Base-by-base conservation (phyloP, 257 asterid genomes). In the Rauvolfia tetraphylla region DNA sequence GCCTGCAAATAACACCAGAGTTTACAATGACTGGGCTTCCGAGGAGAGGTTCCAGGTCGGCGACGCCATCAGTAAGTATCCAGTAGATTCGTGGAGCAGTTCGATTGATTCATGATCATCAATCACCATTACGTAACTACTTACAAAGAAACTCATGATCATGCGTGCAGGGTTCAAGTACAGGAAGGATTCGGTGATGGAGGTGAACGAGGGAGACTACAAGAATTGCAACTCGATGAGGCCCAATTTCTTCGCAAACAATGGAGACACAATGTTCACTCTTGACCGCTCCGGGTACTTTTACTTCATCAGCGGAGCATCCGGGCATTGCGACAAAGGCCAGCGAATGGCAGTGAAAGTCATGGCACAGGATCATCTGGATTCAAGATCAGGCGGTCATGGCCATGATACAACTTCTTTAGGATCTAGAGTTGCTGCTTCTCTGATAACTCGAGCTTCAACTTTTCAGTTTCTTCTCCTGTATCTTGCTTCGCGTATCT, bases 131-230 rank as follows among this genome's bases (percentile, higher is more conserved):
- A 41, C 0, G 44, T 41, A 41, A 2, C 3, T 3, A 41, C 44
- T 41, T 44, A 44, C 8, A 7, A 7, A 44, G n/a, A n/a, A n/a
- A n/a, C 51, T 46, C 11, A 49, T 2, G 11, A 13, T 53, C 3
- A 17, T 67, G 25, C 3, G 2, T 74, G 59, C 49, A 91, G 97
- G 87, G 75, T 92, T 92, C 81, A 83, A 81, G 70, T 92, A 90
- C 88, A 83, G 73, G 87, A 92, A 89, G 79, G 97, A 90, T 31
- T 92, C 96, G 4, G 96, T 92, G 44, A 88, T 92, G 95, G 90
- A 88, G 74, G 97, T 92, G 82, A 79, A 22, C 54, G 78, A 83
- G 65, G 34, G 67, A 10, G 91, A 88, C 63, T 90, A 89, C 85
- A 83, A 83, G 14, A 81, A 78, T 42, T 90, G 97, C 84, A 84